Evolutionary conservation across 306 rosid genomes (phyloP), one percentile per base, ranked within the genome.

Genomic region (Carpinus viminea): DNA sequence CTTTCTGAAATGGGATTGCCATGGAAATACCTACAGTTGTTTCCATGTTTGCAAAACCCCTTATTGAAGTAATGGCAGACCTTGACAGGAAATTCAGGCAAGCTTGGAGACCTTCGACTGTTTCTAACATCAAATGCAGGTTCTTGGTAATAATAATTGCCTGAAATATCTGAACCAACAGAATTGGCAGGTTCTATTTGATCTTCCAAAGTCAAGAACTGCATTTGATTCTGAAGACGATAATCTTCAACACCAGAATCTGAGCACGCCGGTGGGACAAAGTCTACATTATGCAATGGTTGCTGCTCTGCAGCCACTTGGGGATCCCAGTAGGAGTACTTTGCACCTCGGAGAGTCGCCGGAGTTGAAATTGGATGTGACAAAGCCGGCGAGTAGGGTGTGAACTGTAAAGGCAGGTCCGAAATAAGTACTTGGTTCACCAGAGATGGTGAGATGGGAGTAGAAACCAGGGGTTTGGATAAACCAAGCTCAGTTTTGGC

Each of bases 21-120:
- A 75, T 86, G 89, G 47, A 86, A 72, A 76, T 86, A 86, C 64
- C 90, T 47, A 51, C 90, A 86, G 69, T 73, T 81, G 70, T 52
- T 78, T 51, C 90, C 90, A 56, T 84, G 90, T 68, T 84, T 86
- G 66, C 90, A 86, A 36, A 81, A 86, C 24, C 90, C 90, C 77
- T 86, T 84, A n/a, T 48, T 78, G 59, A 86, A 86, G 78, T 83
- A 86, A 75, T 81, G 87, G 71, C 90, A 86, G 11, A 81, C 77
- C 82, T 81, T 83, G 4, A 72, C 68, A 26, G 87, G 87, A 66
- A 80, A 83, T 18, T 81, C 86, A n/a, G 86, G 82, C 75, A 82
- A 66, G 79, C 86, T 82, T 1, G 89, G 86, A 75, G 86, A 79
- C 77, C 86, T 78, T 51, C 80, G 70, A 73, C 79, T 72, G 31